A percentile compares a stretch with the other conserved stretches of the same genome.
These are phyloP conservation scores for Eremothecium cymbalariae DNA, from an alignment of 1,139 yeast species.

Conservation along the genomic window DNA sequence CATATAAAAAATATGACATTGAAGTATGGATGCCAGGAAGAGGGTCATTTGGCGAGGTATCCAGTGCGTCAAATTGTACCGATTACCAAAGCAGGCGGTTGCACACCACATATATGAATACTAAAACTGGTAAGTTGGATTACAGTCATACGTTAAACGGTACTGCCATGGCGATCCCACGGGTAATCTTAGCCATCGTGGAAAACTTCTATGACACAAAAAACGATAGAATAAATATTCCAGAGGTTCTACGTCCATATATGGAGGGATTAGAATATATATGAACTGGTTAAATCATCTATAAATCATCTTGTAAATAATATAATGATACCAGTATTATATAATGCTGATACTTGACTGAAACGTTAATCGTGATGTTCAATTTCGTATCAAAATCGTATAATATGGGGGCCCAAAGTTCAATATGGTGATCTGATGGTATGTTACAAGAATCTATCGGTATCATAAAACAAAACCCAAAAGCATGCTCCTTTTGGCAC, in stretches of 20 bases:
- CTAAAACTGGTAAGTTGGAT: slow-evolving; percentile 33
- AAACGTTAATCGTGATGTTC: too few species aligned
- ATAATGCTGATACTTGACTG: too few species aligned
- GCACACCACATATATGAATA: slow-evolving; percentile 46
- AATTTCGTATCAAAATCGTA: too few species aligned
- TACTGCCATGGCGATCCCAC: slow-evolving; percentile 92
- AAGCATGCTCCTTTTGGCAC: slow-evolving; percentile 72
- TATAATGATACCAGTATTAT: too few species aligned
- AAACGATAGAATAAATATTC: slow-evolving; percentile 51
- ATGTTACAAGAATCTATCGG: not conserved
- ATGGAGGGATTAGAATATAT: slow-evolving; percentile 50
- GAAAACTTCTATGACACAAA: slow-evolving; percentile 72
- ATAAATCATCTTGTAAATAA: too few species aligned
- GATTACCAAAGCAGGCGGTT: slow-evolving; percentile 86
- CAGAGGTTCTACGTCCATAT: slow-evolving; percentile 55
- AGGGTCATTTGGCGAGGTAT: slow-evolving; percentile 85
- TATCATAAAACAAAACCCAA: not conserved
- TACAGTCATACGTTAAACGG: slow-evolving; percentile 86
- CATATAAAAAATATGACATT: slow-evolving; percentile 81
- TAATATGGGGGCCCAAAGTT: not conserved
- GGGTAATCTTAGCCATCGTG: slow-evolving; percentile 77
- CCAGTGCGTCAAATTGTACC: slow-evolving; percentile 86
- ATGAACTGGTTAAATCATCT: too few species aligned
- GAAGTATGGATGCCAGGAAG: slow-evolving; percentile 99
- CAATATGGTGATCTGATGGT: not conserved